phyloP scores from a whole-genome alignment of 768 basidiomycete species.

The Lentinula sp. region DNA sequence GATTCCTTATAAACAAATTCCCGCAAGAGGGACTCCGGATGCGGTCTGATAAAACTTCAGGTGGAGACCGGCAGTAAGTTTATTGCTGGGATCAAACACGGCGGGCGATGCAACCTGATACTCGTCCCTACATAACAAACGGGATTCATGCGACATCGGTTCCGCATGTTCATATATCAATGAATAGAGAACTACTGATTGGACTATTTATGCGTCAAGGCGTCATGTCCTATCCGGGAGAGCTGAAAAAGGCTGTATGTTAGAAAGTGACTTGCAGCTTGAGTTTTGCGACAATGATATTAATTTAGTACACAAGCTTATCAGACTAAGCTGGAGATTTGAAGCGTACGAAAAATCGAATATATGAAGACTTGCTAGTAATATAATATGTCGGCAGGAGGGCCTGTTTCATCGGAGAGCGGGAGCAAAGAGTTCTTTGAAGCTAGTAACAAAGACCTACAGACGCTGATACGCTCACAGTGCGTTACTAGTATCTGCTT shows the following conservation, averaged over 20 bases:
- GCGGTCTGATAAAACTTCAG: neutral
- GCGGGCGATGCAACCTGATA: neutral
- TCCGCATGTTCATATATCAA: neutral
- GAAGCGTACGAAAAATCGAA: no score
- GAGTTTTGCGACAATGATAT: no score
- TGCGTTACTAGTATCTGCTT: no score
- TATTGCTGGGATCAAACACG: neutral
- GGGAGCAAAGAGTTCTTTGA: neutral
- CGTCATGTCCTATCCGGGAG: neutral
- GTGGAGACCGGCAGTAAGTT: constrained; percentile 8
- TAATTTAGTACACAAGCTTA: no score
- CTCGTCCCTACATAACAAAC: neutral
- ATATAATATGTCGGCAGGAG: neutral
- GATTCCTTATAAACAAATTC: neutral
- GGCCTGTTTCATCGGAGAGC: neutral
- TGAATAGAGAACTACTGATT: no score
- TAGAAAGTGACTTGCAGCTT: no score
- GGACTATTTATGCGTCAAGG: no score
- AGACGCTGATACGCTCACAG: no score
- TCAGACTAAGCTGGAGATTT: no score
- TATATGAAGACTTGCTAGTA: no score
- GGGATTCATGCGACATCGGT: neutral
- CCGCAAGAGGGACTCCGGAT: neutral
- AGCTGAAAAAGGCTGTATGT: neutral
- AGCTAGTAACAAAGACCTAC: no score